A percentile compares a stretch with the other conserved stretches of the same genome.
Evolutionary conservation across 2,329 filamentous ascomycete species (phyloP).

Genomic region (Colletotrichum higginsianum): DNA sequence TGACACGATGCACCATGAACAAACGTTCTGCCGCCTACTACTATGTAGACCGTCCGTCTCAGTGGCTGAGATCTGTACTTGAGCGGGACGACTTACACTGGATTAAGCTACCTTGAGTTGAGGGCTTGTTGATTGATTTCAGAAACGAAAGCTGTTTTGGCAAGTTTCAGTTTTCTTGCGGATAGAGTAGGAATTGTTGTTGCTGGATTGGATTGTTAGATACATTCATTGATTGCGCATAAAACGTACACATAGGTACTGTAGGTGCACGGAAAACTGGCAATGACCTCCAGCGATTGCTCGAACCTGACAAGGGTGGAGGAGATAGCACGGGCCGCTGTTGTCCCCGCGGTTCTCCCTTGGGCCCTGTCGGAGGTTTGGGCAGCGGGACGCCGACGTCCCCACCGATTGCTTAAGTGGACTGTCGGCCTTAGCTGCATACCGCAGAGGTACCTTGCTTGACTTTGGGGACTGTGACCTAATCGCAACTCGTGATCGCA

Average conservation of each 20-base stretch:
- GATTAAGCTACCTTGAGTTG: too few species aligned
- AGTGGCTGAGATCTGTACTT: too few species aligned
- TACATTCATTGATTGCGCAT: too few species aligned
- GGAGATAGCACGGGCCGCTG: slow-evolving; percentile 14
- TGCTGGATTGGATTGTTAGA: not conserved
- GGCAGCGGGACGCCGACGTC: slow-evolving; percentile 25
- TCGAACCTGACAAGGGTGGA: not conserved
- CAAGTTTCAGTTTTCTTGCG: too few species aligned
- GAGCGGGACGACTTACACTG: too few species aligned
- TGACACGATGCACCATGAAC: not conserved
- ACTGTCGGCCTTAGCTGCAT: slow-evolving; percentile 10
- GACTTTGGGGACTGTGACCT: slow-evolving; percentile 33
- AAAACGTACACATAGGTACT: too few species aligned
- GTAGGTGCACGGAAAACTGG: too few species aligned
- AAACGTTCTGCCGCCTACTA: not conserved
- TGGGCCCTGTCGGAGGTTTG: slow-evolving; percentile 25
- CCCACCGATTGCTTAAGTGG: slow-evolving; percentile 37
- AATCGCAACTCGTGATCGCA: slow-evolving; percentile 38
- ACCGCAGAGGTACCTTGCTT: slow-evolving; percentile 18
- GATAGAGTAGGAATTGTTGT: not conserved
- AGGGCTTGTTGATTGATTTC: too few species aligned
- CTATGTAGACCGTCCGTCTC: too few species aligned
- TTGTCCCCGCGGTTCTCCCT: slow-evolving; percentile 14
- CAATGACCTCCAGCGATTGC: not conserved
- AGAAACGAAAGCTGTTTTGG: too few species aligned